Evolutionary conservation across 148 eudicot species (phyloP).

Genomic region (Spergularia bocconei): DNA sequence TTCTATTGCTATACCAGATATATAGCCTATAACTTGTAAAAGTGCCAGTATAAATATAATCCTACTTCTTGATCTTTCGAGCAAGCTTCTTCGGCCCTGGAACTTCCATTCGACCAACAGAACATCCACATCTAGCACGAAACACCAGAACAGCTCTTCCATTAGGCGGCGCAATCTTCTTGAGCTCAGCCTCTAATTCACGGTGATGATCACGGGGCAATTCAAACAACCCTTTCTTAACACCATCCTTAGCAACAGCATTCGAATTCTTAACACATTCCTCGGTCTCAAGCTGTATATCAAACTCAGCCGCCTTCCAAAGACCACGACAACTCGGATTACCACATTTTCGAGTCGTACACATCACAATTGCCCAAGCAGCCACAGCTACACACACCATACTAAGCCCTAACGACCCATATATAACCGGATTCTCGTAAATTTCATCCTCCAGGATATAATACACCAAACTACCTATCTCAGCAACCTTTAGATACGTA

Average conservation of each 20-base stretch:
- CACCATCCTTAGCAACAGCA: conserved; percentile 34
- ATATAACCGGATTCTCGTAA: conserved; percentile 54
- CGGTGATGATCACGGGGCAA: conserved; percentile 68
- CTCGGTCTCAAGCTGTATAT: conserved; percentile 79
- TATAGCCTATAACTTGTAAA: conserved; percentile 8
- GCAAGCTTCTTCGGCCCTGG: conserved; percentile 54
- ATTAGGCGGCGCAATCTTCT: conserved; percentile 83
- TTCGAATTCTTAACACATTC: conserved; percentile 55
- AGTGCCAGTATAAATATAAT: conserved; percentile 1
- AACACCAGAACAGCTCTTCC: conserved; percentile 81
- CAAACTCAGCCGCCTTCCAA: conserved; percentile 70
- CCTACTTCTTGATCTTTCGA: conserved; percentile 75
- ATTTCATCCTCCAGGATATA: conserved; percentile 57
- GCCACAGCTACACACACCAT: conserved; percentile 54
- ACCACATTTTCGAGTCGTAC: conserved; percentile 56
- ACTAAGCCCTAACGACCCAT: conserved; percentile 65
- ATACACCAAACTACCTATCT: conserved; percentile 32
- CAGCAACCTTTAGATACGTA: conserved; percentile 27
- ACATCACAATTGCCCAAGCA: conserved; percentile 55
- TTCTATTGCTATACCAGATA: conserved; percentile 6
- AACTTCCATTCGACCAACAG: conserved; percentile 87
- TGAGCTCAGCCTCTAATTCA: conserved; percentile 81
- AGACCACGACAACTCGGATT: conserved; percentile 69
- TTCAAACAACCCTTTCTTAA: conserved; percentile 66
- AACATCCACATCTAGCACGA: conserved; percentile 79